Evolutionary conservation across 768 basidiomycete species (phyloP), one percentile per base, ranked within the genome.

Genomic region (Rhodosporidiobolus sp.): DNA sequence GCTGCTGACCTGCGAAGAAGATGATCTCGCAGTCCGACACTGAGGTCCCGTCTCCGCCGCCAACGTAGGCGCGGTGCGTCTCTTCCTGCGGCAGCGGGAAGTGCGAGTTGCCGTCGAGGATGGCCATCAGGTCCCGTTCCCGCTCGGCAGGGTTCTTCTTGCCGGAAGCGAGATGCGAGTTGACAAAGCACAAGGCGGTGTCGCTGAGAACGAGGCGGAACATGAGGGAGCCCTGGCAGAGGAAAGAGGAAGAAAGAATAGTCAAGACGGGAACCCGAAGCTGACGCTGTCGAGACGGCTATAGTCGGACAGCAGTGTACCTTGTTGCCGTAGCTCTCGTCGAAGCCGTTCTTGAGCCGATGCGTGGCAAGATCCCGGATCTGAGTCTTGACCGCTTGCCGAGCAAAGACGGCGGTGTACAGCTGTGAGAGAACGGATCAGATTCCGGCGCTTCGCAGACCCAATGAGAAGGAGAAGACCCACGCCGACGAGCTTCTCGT

Each of bases 1-100:
- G 48, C 59, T 43, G 28, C 57, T 28, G 16, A 70, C 71, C 72
- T 2, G 52, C 61, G 32, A 93, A 90, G 66, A 96, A 88, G 70
- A 94, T 90, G 62, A 94, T 87, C 78, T 99, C 95, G 80, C 95
- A 94, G 79, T 99, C 95, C 56, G 94, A 83, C 24, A 94, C 88
- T 86, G 90, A 92, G 48, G 91, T 86, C 4, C 95, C 95, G 81
- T 96, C 92, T 0, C 95, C 95, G 11, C 95, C 94, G 57, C 90
- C 90, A 34, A 90, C 86, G 78, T 90, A 96, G 14, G 88, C 73
- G 5, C 7, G 24, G 20, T 45, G 60, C 3, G 72, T 74, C 0
- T 24, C 20, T 3, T 61, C 28, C n/a, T n/a, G 1, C 11, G 73
- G 68, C 5, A 53, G 48, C 8, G 69, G 69, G 52, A 74, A 74